Base-by-base conservation (phyloP, 805 yeast species). In the Pichia deserticola region DNA sequence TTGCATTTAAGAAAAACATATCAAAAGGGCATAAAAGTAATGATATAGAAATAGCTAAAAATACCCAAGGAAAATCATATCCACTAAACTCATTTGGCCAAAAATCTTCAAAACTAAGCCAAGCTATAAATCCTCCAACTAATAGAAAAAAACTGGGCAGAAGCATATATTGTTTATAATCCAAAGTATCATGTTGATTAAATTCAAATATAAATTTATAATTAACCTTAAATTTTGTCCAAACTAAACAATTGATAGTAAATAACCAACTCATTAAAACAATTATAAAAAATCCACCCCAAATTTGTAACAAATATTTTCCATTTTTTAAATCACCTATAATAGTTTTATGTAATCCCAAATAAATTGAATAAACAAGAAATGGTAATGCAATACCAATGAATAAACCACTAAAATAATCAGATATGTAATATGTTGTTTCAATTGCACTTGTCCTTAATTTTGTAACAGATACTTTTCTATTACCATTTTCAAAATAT, bases 121-220 rank as follows among this genome's bases (percentile, higher is more conserved):
- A 87, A 1, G 79, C 78, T 50, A 86, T 70, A 2, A 92, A 48
- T 2, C 85, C 68, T 33, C 86, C 66, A 5, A 80, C 53, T 34
- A 82, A 75, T 41, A 86, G 67, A 13, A 79, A 71, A 7, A 81
- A 57, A 0, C 87, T 68, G 0, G 95, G 88, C 27, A 88, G 57
- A 12, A 86, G 71, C 48, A 82, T 71, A 55, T 75, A 86, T 62
- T 89, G 86, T 48, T 79, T 75, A 54, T 69, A 82, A 59, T 86
- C 82, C 44, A 88, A 66, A 12, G 80, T 81, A 35, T 81, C 78
- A 37, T 83, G 75, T 41, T 82, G 77, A 60, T 87, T 82, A 57
- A 89, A 84, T 67, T 93, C 98, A 64, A 93, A 89, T 51, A 93
- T 89, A 61, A 93, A 90, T 60, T 84, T 84, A 65, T 93, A 93